These are phyloP conservation scores for Schoenoplectus tabernaemontani DNA, from an alignment of 202 grass and related monocot species.

Conservation along the genomic window DNA sequence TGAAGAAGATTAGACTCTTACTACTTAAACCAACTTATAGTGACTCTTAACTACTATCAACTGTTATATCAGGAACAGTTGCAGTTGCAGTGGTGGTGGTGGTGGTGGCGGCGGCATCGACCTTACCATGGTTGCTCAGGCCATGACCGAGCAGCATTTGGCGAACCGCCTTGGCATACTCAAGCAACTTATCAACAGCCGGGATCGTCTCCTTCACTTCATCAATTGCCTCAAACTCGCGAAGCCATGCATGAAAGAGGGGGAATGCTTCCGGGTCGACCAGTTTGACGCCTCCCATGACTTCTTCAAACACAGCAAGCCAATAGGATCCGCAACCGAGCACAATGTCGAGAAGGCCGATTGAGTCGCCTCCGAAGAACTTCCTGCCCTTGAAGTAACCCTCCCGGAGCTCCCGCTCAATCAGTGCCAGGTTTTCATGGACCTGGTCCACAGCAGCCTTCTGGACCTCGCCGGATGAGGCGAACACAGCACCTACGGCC, in stretches of 20 bases:
- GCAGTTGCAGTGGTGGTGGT: not conserved
- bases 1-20: constrained; percentile 1
- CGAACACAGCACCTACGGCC: constrained; percentile 73
- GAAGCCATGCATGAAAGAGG: constrained; percentile 68
- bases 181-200: constrained; percentile 69
- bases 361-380: constrained; percentile 75
- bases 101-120: not conserved
- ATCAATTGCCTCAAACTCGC: constrained; percentile 62
- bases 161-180: constrained; percentile 63
- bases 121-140: not conserved
- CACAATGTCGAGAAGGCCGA: constrained; percentile 72
- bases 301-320: constrained; percentile 86
- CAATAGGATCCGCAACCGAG: constrained; percentile 91
- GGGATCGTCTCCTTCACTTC: constrained; percentile 79
- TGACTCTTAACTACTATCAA: constrained; percentile 25
- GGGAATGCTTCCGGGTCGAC: constrained; percentile 68
- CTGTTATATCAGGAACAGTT: constrained; percentile 13
- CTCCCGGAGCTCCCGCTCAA: constrained; percentile 66
- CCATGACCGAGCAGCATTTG: constrained; percentile 65
- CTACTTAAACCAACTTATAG: not conserved
- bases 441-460: constrained; percentile 59
- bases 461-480: constrained; percentile 55
- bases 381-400: constrained; percentile 57
- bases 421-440: constrained; percentile 55
- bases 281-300: constrained; percentile 52